phyloP scores from a whole-genome alignment of 2,329 filamentous ascomycete species.

The Pleurostoma richardsiae region DNA sequence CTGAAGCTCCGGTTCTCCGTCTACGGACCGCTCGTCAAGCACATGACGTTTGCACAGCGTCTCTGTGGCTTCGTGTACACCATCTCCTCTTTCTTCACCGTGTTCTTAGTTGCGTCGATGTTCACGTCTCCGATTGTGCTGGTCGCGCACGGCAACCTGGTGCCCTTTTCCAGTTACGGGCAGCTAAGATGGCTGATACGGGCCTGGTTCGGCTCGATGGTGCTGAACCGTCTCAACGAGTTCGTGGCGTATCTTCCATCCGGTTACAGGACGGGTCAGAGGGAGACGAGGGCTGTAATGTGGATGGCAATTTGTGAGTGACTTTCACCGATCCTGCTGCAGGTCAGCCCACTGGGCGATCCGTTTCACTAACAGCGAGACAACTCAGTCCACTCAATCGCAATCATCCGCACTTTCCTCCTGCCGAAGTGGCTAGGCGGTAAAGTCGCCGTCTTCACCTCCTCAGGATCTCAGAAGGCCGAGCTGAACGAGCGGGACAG shows the following conservation, averaged over 20 bases:
- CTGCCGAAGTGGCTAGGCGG: slow-evolving; percentile 1
- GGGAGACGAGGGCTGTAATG: slow-evolving; percentile 1
- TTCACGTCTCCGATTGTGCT: slow-evolving; percentile 1
- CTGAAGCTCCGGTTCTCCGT: slow-evolving; percentile 3
- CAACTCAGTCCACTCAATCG: not conserved
- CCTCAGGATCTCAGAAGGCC: not conserved
- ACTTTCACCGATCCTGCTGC: no score
- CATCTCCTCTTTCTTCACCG: slow-evolving; percentile 31
- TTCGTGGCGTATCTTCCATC: not conserved
- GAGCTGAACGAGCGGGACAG: slow-evolving; percentile 53
- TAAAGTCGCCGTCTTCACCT: slow-evolving; percentile 2
- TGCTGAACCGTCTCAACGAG: not conserved
- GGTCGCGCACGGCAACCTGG: not conserved
- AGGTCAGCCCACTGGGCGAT: no score
- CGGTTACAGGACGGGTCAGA: not conserved
- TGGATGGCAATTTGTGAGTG: slow-evolving; percentile 2
- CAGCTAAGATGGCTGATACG: slow-evolving; percentile 1
- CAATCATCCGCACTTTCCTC: not conserved
- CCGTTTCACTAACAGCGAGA: no score
- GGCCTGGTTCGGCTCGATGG: not conserved
- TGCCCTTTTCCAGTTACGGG: not conserved
- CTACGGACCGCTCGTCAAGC: slow-evolving; percentile 4
- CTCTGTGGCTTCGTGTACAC: slow-evolving; percentile 5
- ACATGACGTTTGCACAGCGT: slow-evolving; percentile 4
- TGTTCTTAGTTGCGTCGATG: slow-evolving; percentile 1